These are phyloP conservation scores for Vachellia pachyceras DNA, from an alignment of 306 rosid species.

Conservation along the genomic window DNA sequence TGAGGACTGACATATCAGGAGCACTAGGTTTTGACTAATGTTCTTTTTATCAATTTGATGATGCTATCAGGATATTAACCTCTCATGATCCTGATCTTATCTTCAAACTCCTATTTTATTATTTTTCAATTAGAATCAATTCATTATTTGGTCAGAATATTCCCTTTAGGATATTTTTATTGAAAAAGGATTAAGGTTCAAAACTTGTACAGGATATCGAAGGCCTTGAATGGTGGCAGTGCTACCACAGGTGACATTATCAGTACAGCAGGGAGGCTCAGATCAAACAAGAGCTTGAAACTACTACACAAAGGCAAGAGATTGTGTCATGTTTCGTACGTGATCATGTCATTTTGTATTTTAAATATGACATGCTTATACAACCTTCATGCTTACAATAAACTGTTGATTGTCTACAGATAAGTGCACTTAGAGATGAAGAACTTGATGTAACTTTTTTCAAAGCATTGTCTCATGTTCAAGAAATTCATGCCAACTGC, in stretches of 20 bases:
- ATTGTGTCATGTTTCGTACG: constrained; percentile 87
- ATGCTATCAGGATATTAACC: constrained; percentile 20
- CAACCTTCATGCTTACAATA: constrained; percentile 32
- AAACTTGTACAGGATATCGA: constrained; percentile 58
- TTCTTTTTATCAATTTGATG: constrained; percentile 27
- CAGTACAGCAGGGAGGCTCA: constrained; percentile 86
- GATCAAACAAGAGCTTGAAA: constrained; percentile 80
- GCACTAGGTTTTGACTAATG: constrained; percentile 22
- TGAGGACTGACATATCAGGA: not conserved
- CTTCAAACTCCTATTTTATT: constrained; percentile 5
- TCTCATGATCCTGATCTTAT: constrained; percentile 1
- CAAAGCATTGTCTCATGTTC: too few species aligned
- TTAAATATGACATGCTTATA: too few species aligned
- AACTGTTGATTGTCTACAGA: constrained; percentile 50
- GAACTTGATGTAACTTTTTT: too few species aligned
- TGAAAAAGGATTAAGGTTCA: too few species aligned
- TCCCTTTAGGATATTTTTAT: constrained; percentile 11
- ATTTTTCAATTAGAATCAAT: constrained; percentile 18
- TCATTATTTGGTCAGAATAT: constrained; percentile 1
- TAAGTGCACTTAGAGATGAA: constrained; percentile 82
- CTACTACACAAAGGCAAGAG: too few species aligned
- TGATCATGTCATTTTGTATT: constrained; percentile 50
- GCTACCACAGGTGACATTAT: constrained; percentile 87
- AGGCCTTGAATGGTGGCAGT: constrained; percentile 73
- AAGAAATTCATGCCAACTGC: too few species aligned